Conservation (phyloP, 2,329 filamentous ascomycete species). For the Westerdykella ornata region DNA sequence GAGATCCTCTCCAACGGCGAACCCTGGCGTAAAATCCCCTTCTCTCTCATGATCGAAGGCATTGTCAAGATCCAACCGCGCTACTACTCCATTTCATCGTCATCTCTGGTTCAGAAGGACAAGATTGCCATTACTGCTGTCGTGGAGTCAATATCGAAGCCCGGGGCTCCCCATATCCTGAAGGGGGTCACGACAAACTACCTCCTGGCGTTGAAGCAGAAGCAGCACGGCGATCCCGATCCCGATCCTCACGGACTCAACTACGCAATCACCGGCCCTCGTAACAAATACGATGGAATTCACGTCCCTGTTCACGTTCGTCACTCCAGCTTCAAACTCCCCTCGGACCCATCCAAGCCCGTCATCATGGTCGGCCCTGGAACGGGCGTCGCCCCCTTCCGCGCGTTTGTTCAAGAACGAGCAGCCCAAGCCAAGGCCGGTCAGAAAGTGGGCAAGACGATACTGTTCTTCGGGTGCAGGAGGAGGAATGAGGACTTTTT, state of each 20-base stretch:
- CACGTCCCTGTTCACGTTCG: constrained; percentile 93
- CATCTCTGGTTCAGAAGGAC: constrained; percentile 85
- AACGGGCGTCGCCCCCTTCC: constrained; percentile 94
- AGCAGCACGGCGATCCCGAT: constrained; percentile 81
- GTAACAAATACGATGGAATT: constrained; percentile 95
- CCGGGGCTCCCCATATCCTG: constrained; percentile 70
- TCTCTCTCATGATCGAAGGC: constrained; percentile 90
- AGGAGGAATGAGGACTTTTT: constrained; percentile 84
- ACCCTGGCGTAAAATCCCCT: constrained; percentile 78
- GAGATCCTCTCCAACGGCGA: constrained; percentile 64
- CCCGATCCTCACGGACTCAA: constrained; percentile 77
- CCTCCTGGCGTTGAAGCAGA: constrained; percentile 86
- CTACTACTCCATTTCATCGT: constrained; percentile 99
- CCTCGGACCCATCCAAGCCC: constrained; percentile 87
- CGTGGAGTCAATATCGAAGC: constrained; percentile 74
- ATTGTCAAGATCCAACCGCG: constrained; percentile 92
- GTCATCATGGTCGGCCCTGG: constrained; percentile 95
- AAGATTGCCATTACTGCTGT: constrained; percentile 94
- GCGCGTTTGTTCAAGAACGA: constrained; percentile 89
- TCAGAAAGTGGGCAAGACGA: constrained; percentile 73
- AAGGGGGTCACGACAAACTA: constrained; percentile 98
- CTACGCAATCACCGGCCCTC: constrained; percentile 80
- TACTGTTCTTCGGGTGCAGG: constrained; percentile 94
- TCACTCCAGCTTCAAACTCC: constrained; percentile 98
- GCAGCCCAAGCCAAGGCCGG: constrained; percentile 75